phyloP scores from a whole-genome alignment of 2,329 filamentous ascomycete genomes.

The Aschersonia sp. region DNA sequence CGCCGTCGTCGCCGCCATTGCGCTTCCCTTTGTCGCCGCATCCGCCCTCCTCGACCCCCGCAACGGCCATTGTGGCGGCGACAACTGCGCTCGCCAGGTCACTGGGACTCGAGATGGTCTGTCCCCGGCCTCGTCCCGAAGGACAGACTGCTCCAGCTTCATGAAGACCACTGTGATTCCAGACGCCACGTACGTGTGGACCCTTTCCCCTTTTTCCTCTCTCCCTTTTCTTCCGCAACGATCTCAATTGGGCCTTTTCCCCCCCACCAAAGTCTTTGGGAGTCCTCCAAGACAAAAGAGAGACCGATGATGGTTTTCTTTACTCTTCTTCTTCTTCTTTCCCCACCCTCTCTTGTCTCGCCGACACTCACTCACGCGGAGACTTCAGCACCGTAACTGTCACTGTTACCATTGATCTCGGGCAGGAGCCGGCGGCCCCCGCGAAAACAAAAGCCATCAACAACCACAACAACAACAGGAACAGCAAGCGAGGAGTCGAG shows the following conservation, averaged over 20 bases:
- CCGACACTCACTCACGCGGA: background rate
- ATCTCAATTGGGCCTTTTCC: background rate
- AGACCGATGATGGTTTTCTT: background rate
- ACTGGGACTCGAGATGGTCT: constrained; percentile 26
- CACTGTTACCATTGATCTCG: constrained; percentile 22
- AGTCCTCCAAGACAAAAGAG: too few relatives aligned
- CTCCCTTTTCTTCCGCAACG: background rate
- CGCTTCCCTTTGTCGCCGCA: constrained; percentile 9
- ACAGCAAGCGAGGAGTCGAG: constrained; percentile 14
- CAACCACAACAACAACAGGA: constrained; percentile 4
- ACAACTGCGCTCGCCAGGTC: constrained; percentile 32
- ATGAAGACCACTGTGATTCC: constrained; percentile 24
- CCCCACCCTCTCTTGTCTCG: background rate
- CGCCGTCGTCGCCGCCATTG: background rate
- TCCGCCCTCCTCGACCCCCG: constrained; percentile 22
- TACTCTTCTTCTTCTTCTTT: background rate
- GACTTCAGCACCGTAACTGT: constrained; percentile 18
- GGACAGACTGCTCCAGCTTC: constrained; percentile 26
- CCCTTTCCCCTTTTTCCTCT: background rate
- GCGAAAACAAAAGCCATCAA: too few relatives aligned
- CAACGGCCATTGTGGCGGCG: constrained; percentile 18
- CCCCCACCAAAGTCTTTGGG: too few relatives aligned
- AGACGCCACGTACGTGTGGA: constrained; percentile 20
- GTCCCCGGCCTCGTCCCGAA: constrained; percentile 17
- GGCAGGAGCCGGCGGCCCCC: constrained; percentile 4